These are phyloP conservation scores for Fusarium decemcellulare DNA, from an alignment of 2,329 filamentous ascomycete species.

Conservation along the genomic window DNA sequence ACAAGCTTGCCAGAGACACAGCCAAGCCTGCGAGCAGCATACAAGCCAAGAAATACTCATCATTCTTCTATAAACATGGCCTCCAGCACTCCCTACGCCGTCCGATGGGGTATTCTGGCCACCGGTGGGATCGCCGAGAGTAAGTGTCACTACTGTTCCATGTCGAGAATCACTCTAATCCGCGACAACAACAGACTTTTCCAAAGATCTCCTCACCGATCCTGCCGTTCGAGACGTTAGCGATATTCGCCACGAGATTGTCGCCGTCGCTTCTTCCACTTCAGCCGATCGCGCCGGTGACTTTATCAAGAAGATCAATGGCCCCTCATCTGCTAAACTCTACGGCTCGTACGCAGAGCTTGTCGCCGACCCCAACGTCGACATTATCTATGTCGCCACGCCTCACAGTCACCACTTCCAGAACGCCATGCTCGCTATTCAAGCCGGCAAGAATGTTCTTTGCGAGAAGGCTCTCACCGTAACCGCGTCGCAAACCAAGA, in stretches of 20 bases:
- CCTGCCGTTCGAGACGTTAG: conserved; percentile 77
- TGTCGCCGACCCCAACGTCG: conserved; percentile 82
- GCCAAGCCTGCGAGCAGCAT: not conserved
- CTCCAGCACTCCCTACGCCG: conserved; percentile 57
- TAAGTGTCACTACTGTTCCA: conserved; percentile 49
- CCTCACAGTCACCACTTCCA: conserved; percentile 96
- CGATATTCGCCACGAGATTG: conserved; percentile 83
- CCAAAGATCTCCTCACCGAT: conserved; percentile 83
- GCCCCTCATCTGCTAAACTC: conserved; percentile 76
- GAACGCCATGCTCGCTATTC: conserved; percentile 86
- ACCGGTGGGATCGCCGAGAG: conserved; percentile 72
- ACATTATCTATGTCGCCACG: conserved; percentile 91
- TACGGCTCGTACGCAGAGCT: conserved; percentile 89
- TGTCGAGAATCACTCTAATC: not conserved
- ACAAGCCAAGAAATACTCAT: conserved; percentile 21
- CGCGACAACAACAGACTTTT: conserved; percentile 66
- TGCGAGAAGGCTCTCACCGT: conserved; percentile 94
- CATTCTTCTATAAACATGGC: conserved; percentile 52
- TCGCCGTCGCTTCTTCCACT: conserved; percentile 85
- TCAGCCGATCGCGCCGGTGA: conserved; percentile 77
- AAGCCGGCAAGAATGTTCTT: conserved; percentile 88
- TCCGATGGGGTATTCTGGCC: conserved; percentile 74
- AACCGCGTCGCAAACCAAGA: conserved; percentile 81
- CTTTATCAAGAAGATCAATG: conserved; percentile 80
- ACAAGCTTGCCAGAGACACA: not conserved